Conservation (phyloP, 441 rosid genomes). For the Raphanus hybrid region DNA sequence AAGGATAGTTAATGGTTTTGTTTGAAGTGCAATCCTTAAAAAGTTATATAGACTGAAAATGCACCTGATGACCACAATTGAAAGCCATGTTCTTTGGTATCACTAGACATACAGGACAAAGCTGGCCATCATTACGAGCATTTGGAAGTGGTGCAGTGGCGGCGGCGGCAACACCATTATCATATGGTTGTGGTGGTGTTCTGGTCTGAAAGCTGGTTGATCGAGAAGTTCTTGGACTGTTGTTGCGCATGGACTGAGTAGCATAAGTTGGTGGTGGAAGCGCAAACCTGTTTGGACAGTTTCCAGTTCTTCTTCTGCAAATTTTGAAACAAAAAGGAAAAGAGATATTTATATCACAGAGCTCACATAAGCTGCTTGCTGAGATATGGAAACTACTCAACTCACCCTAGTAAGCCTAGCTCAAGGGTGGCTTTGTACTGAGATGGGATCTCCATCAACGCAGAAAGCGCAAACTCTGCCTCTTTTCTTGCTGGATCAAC, state of each 20-base stretch:
- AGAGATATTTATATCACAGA: constrained; percentile 10
- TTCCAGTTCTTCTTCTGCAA: constrained; percentile 56
- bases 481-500: constrained; percentile 61
- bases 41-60: constrained; percentile 11
- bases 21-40: constrained; percentile 24
- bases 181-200: constrained; percentile 49
- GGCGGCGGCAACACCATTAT: constrained; percentile 48
- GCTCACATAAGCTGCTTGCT: constrained; percentile 6
- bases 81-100: constrained; percentile 86
- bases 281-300: constrained; percentile 60
- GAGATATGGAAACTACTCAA: not conserved
- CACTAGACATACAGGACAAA: constrained; percentile 80
- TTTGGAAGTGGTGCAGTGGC: constrained; percentile 53
- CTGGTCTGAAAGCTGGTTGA: constrained; percentile 63
- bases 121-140: constrained; percentile 62
- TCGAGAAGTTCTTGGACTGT: constrained; percentile 49
- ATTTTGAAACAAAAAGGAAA: constrained; percentile 11
- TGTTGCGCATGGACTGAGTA: constrained; percentile 51
- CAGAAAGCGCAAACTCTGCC: constrained; percentile 87
- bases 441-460: constrained; percentile 94
- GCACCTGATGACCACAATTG: constrained; percentile 96
- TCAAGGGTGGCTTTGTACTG: constrained; percentile 93
- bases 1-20: not conserved
- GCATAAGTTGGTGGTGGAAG: constrained; percentile 82
- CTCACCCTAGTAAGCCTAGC: constrained; percentile 79